Evolutionary conservation across 208 protist genomes (phyloP), one percentile per base, ranked within the genome.

Genomic region (Strigomonas oncopelti): DNA sequence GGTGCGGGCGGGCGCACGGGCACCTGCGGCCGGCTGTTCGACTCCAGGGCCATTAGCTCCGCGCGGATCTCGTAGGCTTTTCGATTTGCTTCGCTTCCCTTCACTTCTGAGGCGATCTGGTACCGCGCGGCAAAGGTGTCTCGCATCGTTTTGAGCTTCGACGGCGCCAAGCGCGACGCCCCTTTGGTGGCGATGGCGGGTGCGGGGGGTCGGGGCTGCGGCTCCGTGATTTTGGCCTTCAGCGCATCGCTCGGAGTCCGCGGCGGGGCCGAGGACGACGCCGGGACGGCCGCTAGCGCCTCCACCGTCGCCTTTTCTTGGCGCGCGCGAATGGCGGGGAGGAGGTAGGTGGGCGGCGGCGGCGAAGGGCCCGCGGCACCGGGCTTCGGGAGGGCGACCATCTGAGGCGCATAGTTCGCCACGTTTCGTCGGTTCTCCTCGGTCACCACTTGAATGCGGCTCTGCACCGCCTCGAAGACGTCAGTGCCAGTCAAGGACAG

Each of bases 31-130:
- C 18, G 64, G 55, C 28, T 58, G 67, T n/a, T 64, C 59, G 54
- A 69, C 73, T 93, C 87, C 46, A 96, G 57, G 31, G 86, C 78
- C 74, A 84, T 74, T 32, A 96, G 78, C 78, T 96, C 87, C 38
- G 76, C 61, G 4, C 90, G 78, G 28, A 71, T 86, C 53, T 69
- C 72, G 72, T 92, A 79, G 31, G 86, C 90, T 14, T 65, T 75
- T 31, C 60, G 71, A 62, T 78, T 90, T 31, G 83, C 84, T 25
- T 87, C 77, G 31, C 84, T 85, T 22, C 66, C 60, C 52, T 75
- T 83, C 20, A 92, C 69, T 48, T 90, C 83, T 24, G 61, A 77
- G 52, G 69, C 67, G 51, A 93, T 51, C 28, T 81, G 74, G 64
- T 85, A 79, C n/a, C 87, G 85, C 48, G 90, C 86, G 8, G 73